Base-by-base conservation (phyloP, 768 basidiomycete species). In the Tubosaeta brunneosetosa region DNA sequence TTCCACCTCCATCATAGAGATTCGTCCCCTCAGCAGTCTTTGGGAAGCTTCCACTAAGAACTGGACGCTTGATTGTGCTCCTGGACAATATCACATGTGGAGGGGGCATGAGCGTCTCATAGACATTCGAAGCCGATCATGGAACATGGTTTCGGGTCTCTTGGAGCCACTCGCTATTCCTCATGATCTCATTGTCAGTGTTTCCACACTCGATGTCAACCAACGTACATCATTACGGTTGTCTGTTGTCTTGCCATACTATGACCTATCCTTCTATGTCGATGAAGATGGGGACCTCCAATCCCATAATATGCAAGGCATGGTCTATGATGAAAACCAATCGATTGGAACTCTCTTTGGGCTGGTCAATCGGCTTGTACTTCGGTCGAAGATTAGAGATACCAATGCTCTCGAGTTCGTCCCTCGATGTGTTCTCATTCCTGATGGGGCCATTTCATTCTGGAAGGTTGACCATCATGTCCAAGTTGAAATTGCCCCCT, bases 261-360 rank as follows among this genome's bases (percentile, higher is more conserved):
- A 71, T 48, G 56, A 65, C 6, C 56, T 79, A 10, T 62, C 67
- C 2, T 79, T 80, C 44, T 68, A 67, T 41, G 32, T 75, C 29
- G 66, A 70, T 38, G 44, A 60, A 4, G 59, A 58, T 3, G 55
- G 61, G 7, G 56, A 63, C 17, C 56, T 79, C 19, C 68, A 76
- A 48, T 77, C 71, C 26, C 63, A 51, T 7, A 72, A 75, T 44
- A 59, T 76, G 37, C 68, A 67, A 3, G 67, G 63, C 12, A 76
- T 75, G 67, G 58, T 73, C 16, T 61, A 79, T 5, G 74, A 77
- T 37, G 1, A 43, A 2, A 49, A 62, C 36, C 78, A 78, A 48
- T 75, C 68, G 0, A 58, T 61, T 1, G 76, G 75, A 1, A 73
- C 75, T 0, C 59, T 80, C 53, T 65, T 76, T 36, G 80, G 79